Conservation (phyloP, 768 basidiomycete genomes). For the Suillus fuscotomentosus region DNA sequence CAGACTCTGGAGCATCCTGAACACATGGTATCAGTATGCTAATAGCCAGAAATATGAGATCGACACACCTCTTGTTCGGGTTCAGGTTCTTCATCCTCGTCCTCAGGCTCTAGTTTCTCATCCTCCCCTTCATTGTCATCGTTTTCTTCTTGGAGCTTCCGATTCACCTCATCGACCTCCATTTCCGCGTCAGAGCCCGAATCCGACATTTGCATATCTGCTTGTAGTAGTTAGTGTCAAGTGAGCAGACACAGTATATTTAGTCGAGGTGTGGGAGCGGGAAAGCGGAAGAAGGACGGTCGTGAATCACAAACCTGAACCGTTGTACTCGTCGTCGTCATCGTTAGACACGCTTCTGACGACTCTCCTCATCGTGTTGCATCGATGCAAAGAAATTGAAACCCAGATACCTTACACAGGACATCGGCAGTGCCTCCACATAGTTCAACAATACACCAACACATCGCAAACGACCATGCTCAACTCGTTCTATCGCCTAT, state of each 20-base stretch:
- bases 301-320: conserved; percentile 2
- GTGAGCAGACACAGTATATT: not conserved
- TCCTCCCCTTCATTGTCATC: conserved; percentile 20
- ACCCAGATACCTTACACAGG: conserved; percentile 15
- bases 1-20: conserved; percentile 33
- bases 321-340: conserved; percentile 10
- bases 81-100: conserved; percentile 37
- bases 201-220: conserved; percentile 25
- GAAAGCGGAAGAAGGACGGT: conserved; percentile 1
- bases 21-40: conserved; percentile 17
- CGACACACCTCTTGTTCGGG: conserved; percentile 21
- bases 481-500: not conserved
- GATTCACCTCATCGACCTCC: conserved; percentile 36
- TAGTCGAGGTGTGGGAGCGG: conserved; percentile 8
- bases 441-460: not conserved
- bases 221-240: not conserved
- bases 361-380: conserved; percentile 2
- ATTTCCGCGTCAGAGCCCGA: conserved; percentile 36
- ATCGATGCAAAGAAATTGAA: conserved; percentile 14
- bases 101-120: conserved; percentile 27
- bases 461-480: not conserved
- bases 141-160: conserved; percentile 15
- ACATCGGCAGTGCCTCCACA: not conserved
- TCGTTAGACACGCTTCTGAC: conserved; percentile 11
- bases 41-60: conserved; percentile 9